Conservation (phyloP, 2,329 filamentous ascomycete species). For the Colletotrichum sp. region DNA sequence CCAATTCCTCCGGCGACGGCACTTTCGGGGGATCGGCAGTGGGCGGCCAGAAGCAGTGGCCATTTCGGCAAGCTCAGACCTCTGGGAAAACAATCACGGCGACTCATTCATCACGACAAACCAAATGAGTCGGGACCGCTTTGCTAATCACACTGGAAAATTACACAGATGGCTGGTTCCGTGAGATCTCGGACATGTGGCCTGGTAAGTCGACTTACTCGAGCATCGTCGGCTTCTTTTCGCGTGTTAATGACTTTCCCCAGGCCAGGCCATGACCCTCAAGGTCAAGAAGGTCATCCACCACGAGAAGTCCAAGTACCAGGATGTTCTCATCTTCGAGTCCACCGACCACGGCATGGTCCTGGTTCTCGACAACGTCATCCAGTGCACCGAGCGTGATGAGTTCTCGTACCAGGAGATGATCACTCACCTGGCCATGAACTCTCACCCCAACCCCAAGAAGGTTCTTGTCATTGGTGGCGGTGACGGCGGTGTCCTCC, state of each 20-base stretch:
- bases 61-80: not conserved
- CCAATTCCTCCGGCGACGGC: not conserved
- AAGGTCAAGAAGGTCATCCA: constrained; percentile 97
- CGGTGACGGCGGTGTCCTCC: constrained; percentile 95
- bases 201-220: constrained; percentile 57
- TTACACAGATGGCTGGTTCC: constrained; percentile 95
- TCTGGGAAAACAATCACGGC: not conserved
- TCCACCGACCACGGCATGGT: constrained; percentile 96
- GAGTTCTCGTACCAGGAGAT: constrained; percentile 99
- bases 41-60: not conserved
- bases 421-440: constrained; percentile 98
- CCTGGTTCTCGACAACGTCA: constrained; percentile 97
- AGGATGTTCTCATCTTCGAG: constrained; percentile 99
- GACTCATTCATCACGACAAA: not conserved
- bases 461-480: constrained; percentile 98
- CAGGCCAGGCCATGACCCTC: constrained; percentile 96
- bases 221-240: not conserved
- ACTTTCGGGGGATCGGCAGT: not conserved
- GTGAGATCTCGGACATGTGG: constrained; percentile 99
- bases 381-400: constrained; percentile 97
- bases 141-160: not conserved
- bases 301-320: constrained; percentile 99
- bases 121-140: not conserved
- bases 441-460: constrained; percentile 97
- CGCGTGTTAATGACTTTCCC: not conserved